Conservation (phyloP, 495 filamentous ascomycete genomes). For the Astrothelium subdiscretum region DNA sequence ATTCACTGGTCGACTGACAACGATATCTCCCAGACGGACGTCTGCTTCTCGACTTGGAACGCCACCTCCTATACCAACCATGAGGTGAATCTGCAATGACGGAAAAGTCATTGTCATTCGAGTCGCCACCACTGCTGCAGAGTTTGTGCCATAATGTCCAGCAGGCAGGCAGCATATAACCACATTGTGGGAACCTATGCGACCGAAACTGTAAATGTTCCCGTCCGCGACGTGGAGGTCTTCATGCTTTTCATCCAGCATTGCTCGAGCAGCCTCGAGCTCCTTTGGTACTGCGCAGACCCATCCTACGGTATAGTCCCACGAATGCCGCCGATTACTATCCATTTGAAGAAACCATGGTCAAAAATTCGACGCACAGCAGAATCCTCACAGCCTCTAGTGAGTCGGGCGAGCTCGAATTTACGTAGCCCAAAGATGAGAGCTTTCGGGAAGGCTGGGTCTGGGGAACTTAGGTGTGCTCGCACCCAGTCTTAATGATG, state of each 20-base stretch:
- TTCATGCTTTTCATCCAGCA: conserved; percentile 38
- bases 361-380: too few species aligned
- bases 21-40: conserved; percentile 13
- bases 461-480: too few species aligned
- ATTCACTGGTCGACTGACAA: conserved; percentile 19
- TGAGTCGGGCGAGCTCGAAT: too few species aligned
- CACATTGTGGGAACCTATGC: conserved; percentile 32
- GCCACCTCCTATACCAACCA: conserved; percentile 11
- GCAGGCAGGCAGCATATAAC: conserved; percentile 35
- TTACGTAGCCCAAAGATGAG: too few species aligned
- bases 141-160: conserved; percentile 20
- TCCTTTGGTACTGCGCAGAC: conserved; percentile 38
- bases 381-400: too few species aligned
- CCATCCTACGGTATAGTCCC: conserved; percentile 38
- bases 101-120: conserved; percentile 29
- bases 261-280: conserved; percentile 30
- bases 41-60: conserved; percentile 3
- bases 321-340: neutral
- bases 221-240: conserved; percentile 13
- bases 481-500: too few species aligned
- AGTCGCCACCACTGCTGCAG: conserved; percentile 23
- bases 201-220: conserved; percentile 29
- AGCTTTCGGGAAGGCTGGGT: too few species aligned
- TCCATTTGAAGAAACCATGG: too few species aligned
- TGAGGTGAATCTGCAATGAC: conserved; percentile 11